Percentiles rank a stretch among this genome's conserved stretches.
Evolutionary conservation across 2,329 filamentous ascomycete species (phyloP).

Genomic region (Colletotrichum cereale): DNA sequence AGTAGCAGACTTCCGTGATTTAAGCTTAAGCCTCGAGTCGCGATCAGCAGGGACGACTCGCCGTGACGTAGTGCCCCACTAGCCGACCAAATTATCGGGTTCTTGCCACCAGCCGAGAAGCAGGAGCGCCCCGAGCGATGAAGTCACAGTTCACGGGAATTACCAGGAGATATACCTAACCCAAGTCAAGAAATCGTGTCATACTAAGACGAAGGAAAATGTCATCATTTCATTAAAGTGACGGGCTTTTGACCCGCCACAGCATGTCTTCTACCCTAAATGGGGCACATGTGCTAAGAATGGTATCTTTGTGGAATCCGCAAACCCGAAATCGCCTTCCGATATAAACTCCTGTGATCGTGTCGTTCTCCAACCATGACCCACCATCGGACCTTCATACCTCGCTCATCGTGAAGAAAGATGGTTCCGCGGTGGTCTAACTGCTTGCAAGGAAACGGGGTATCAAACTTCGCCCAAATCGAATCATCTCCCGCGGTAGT

Average conservation of each 20-base stretch:
- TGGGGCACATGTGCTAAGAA: conserved; percentile 19
- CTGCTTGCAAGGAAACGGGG: not conserved
- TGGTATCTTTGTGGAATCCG: conserved; percentile 36
- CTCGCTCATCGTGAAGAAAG: no score
- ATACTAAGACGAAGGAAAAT: not conserved
- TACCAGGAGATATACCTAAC: not conserved
- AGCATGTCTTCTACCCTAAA: not conserved
- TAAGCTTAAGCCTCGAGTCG: conserved; percentile 18
- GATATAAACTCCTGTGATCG: conserved; percentile 14
- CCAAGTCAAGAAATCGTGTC: not conserved
- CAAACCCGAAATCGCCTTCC: conserved; percentile 4
- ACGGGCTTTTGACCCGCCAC: conserved; percentile 4
- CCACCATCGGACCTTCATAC: not conserved
- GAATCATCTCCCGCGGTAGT: conserved; percentile 67
- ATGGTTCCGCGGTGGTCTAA: not conserved
- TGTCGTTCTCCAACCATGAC: not conserved
- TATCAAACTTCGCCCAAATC: not conserved
- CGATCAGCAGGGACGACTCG: conserved; percentile 13
- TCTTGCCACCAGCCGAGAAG: conserved; percentile 21
- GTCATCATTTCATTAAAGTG: conserved; percentile 31
- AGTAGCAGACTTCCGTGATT: conserved; percentile 9
- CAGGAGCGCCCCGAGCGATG: conserved; percentile 16
- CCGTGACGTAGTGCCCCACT: conserved; percentile 37
- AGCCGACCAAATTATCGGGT: conserved; percentile 21
- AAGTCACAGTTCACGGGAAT: conserved; percentile 13